A percentile compares a stretch with the other conserved stretches of the same genome.
phyloP scores from a whole-genome alignment of 192 early-diverging fungal genomes.

The Coemansia sp. region DNA sequence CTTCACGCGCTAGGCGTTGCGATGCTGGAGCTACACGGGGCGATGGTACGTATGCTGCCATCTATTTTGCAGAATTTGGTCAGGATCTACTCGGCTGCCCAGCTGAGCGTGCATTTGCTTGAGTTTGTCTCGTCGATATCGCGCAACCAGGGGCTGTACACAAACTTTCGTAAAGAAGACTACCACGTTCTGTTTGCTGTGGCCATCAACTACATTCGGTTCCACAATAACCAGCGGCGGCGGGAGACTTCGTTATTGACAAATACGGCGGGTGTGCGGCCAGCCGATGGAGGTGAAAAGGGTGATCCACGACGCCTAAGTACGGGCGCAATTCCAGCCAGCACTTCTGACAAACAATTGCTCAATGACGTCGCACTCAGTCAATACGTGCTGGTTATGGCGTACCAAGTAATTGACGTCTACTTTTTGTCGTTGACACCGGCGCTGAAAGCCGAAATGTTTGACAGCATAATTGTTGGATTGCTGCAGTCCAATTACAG shows the following conservation, averaged over 20 bases:
- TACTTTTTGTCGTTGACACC: conserved; percentile 87
- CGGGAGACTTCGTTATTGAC: conserved; percentile 25
- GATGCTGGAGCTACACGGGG: conserved; percentile 77
- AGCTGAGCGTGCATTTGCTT: conserved; percentile 81
- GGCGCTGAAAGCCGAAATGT: conserved; percentile 71
- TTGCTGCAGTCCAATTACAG: conserved; percentile 64
- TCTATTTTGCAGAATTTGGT: conserved; percentile 73
- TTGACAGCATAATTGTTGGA: conserved; percentile 77
- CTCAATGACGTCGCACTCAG: conserved; percentile 55
- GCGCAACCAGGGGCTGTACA: conserved; percentile 70
- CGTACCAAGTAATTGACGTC: conserved; percentile 86
- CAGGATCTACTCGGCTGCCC: conserved; percentile 75
- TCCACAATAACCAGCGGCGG: conserved; percentile 48
- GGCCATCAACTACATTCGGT: conserved; percentile 80
- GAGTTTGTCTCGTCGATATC: conserved; percentile 91
- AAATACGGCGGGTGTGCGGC: neutral
- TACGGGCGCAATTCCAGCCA: neutral
- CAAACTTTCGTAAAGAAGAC: conserved; percentile 76
- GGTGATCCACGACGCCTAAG: conserved; percentile 28
- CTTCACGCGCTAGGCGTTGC: conserved; percentile 78
- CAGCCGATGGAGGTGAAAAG: neutral
- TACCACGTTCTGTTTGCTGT: conserved; percentile 90
- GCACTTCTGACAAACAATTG: neutral
- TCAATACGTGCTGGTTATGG: conserved; percentile 86
- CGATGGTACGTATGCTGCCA: conserved; percentile 71